Base-by-base conservation (phyloP, 371 early-diverging fungal genomes). In the Mucor saturninus region DNA sequence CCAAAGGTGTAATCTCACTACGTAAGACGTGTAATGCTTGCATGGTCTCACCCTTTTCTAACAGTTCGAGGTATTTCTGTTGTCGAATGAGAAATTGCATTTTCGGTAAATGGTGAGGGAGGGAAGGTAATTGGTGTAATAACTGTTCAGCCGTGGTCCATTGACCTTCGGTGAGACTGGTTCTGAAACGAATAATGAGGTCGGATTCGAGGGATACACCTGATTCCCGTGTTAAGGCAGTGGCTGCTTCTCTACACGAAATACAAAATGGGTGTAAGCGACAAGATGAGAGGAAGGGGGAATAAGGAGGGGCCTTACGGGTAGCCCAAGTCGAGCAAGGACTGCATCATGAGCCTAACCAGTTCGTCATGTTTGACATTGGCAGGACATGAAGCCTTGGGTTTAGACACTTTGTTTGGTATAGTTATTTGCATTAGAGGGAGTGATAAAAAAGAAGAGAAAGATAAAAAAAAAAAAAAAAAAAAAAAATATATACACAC, bases 321-420 rank as follows among this genome's bases (percentile, higher is more conserved):
- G 67, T 91, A 94, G 5, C 94, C 95, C 57, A 95, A 79, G 56
- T 91, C 90, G n/a, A 84, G 79, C 37, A 97, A 74, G 32, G 92
- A 80, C 69, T 97, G 96, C 30, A 93, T 68, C 74, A 97, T 89
- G 10, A 97, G 69, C 13, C 97, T 85, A 26, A 95, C 91, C 3
- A 95, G 77, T 70, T 97, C 95, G 42, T 89, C 86, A 40, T 83
- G 80, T 29, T 69, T 76, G 26, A 81, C 64, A 56, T 61, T 56
- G 7, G 14, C 56, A n/a, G 49, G 9, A 14, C 54, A 4, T 7
- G 29, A 11, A 49, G 15, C n/a, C 37, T 31, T 32, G 32, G 26
- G 43, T 32, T 8, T 39, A 45, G 35, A 4, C 45, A 48, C 7
- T n/a, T 50, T 40, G 38, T 56, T 38, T 4, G 56, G 32, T 30